These are phyloP conservation scores for Candida germanica DNA, from an alignment of 805 yeast genomes.

Conservation along the genomic window DNA sequence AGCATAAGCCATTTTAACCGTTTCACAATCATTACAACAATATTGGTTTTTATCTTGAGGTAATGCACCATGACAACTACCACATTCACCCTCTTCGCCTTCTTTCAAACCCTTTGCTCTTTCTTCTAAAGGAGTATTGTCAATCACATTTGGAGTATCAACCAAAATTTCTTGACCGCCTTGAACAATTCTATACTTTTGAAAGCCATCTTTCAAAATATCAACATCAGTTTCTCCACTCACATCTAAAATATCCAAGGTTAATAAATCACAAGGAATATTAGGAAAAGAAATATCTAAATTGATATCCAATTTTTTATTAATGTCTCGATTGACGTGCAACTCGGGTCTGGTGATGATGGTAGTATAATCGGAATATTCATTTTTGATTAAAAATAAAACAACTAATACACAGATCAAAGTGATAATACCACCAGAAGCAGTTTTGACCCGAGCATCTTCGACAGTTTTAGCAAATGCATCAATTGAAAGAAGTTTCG, in stretches of 20 bases:
- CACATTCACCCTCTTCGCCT: constrained; percentile 48
- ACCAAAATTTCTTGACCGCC: constrained; percentile 45
- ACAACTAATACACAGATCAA: constrained; percentile 63
- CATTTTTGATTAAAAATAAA: constrained; percentile 61
- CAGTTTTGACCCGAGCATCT: constrained; percentile 84
- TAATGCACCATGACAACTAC: constrained; percentile 85
- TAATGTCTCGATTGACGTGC: constrained; percentile 81
- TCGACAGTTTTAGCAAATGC: constrained; percentile 95
- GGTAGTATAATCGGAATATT: constrained; percentile 70
- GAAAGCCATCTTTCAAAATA: constrained; percentile 66
- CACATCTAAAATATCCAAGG: constrained; percentile 84
- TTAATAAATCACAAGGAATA: constrained; percentile 78
- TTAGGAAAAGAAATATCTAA: constrained; percentile 81
- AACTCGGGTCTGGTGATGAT: constrained; percentile 76
- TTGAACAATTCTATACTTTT: constrained; percentile 59
- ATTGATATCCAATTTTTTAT: constrained; percentile 71
- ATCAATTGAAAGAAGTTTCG: constrained; percentile 60
- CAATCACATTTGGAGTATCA: constrained; percentile 21
- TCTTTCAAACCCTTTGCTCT: constrained; percentile 31
- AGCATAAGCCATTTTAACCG: constrained; percentile 78
- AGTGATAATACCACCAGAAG: constrained; percentile 88
- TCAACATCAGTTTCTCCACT: constrained; percentile 83
- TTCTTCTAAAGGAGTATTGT: constrained; percentile 24
- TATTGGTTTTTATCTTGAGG: constrained; percentile 52
- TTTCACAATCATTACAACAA: constrained; percentile 85